Percentiles rank a stretch among this genome's conserved stretches.
phyloP scores from a whole-genome alignment of 495 filamentous ascomycete species.

The Penicillium diatomitis region DNA sequence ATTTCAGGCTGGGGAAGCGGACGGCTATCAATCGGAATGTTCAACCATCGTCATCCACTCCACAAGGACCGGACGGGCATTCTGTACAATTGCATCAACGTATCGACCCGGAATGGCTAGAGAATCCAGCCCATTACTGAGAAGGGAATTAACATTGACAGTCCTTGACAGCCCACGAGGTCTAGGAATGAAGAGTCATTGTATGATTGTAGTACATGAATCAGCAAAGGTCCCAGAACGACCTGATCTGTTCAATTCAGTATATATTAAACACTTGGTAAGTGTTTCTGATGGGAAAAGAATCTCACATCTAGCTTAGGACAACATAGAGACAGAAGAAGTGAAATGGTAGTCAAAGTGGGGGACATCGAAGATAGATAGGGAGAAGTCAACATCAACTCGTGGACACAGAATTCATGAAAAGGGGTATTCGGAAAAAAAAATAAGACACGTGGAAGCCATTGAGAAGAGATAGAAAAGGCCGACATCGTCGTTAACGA shows the following conservation, averaged over 20 bases:
- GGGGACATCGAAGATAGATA: constrained; percentile 4
- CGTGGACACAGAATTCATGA: constrained; percentile 20
- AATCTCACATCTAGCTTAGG: constrained; percentile 5
- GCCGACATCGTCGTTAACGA: constrained; percentile 18
- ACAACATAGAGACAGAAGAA: constrained; percentile 21
- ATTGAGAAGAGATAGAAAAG: constrained; percentile 6
- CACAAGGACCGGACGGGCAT: constrained; percentile 6
- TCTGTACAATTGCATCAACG: background rate
- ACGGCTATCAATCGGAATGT: constrained; percentile 11
- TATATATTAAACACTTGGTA: too few species aligned
- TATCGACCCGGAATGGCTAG: too few species aligned
- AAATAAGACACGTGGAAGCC: background rate
- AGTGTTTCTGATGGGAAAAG: background rate
- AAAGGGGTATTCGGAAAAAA: constrained; percentile 26
- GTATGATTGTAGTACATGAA: too few species aligned
- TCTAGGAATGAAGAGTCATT: too few species aligned
- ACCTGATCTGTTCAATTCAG: too few species aligned
- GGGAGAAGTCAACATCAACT: constrained; percentile 22
- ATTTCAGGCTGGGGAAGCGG: constrained; percentile 2
- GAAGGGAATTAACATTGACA: too few species aligned
- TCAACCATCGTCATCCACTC: constrained; percentile 10
- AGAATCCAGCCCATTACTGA: too few species aligned
- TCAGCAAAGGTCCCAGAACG: too few species aligned
- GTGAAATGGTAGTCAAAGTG: constrained; percentile 3
- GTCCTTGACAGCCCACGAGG: too few species aligned